Percentiles rank a stretch among this genome's conserved stretches.
Evolutionary conservation across 441 rosid genomes (phyloP).

Genomic region (Viola pubescens): DNA sequence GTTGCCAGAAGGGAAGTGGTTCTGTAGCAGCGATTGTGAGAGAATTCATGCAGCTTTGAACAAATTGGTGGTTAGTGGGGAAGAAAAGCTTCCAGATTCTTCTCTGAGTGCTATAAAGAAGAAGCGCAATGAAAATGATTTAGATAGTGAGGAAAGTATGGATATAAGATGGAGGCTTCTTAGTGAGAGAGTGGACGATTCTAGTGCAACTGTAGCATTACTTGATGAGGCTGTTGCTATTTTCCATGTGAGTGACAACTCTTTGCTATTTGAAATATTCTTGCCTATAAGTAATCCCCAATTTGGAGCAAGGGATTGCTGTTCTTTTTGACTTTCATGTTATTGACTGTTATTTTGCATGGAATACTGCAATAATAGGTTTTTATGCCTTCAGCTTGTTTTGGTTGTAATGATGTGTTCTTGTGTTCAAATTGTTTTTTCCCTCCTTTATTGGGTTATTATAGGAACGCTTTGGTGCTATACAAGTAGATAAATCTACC

Average conservation of each 20-base stretch:
- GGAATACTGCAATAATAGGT: background rate
- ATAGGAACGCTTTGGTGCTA: constrained; percentile 84
- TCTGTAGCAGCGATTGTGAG: constrained; percentile 58
- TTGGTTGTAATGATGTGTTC: background rate
- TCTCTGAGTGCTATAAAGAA: constrained; percentile 42
- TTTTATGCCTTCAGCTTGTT: background rate
- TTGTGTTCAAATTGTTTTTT: background rate
- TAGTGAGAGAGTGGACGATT: constrained; percentile 42
- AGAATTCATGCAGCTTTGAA: constrained; percentile 48
- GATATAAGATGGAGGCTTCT: constrained; percentile 91
- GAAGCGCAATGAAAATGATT: constrained; percentile 32
- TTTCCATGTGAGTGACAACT: constrained; percentile 55
- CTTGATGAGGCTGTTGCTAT: constrained; percentile 65
- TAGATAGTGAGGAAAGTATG: constrained; percentile 26
- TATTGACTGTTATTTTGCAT: background rate
- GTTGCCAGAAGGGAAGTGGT: constrained; percentile 84
- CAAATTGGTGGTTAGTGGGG: constrained; percentile 50
- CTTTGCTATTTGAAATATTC: background rate
- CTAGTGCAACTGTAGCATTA: constrained; percentile 40
- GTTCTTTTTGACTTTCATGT: background rate
- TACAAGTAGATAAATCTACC: constrained; percentile 42
- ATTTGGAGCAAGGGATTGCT: background rate
- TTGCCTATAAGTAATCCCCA: background rate
- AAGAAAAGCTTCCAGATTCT: constrained; percentile 58
- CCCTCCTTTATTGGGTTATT: background rate